Percentiles rank a stretch among this genome's conserved stretches.
Evolutionary conservation across 2,329 filamentous ascomycete species (phyloP).

Genomic region (Fusarium sp.): DNA sequence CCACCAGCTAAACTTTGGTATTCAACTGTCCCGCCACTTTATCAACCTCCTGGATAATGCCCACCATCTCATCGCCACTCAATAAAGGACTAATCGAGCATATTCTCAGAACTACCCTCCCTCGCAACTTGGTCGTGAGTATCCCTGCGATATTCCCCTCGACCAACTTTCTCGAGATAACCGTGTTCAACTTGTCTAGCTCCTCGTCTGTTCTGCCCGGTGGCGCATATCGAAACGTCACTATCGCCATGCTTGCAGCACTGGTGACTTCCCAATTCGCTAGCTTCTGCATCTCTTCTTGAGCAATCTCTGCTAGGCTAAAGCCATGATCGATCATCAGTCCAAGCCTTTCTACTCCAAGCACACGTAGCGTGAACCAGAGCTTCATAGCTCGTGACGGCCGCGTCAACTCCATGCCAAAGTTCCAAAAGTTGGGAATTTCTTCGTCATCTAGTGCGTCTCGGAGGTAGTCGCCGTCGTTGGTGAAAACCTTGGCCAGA

Average conservation of each 20-base stretch:
- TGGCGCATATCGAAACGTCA: neutral
- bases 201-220: neutral
- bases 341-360: neutral
- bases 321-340: neutral
- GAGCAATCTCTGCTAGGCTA: neutral
- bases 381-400: neutral
- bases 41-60: neutral
- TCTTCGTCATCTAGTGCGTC: neutral
- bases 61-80: neutral
- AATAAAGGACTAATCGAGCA: neutral
- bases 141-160: neutral
- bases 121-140: neutral
- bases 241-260: neutral
- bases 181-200: neutral
- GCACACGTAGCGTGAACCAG: neutral
- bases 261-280: neutral
- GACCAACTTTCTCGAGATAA: neutral
- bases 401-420: neutral
- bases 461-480: neutral
- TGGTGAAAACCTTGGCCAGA: neutral
- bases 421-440: neutral
- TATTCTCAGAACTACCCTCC: neutral
- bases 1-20: neutral
- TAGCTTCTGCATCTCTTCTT: neutral
- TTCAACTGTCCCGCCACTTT: neutral